Base-by-base conservation (phyloP, 768 basidiomycete species). In the Porpolomopsis calyptriformis region DNA sequence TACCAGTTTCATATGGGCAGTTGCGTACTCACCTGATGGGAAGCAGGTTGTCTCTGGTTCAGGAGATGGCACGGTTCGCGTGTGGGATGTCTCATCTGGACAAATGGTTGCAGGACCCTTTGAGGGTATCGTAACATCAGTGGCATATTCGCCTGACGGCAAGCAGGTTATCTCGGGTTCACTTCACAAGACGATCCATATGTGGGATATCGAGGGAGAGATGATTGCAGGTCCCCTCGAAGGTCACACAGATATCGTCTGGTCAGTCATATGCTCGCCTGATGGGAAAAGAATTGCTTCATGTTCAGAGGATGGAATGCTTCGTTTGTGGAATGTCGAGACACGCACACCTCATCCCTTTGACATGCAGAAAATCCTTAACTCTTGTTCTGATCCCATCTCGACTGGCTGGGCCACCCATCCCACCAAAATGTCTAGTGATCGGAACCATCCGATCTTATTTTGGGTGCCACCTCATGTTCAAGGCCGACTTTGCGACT, bases 61-160 rank as follows among this genome's bases (percentile, higher is more conserved):
- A 3, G 2, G 18, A n/a, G 53, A 64, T 31, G 24, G 14, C 1
- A 52, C 46, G 1, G 24, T 62, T 2, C 57, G 39, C 4, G 40
- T 52, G 26, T 52, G 50, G 50, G 43, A 52, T 47, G 33, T 48
- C 7, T 37, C 40, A 19, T 45, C 55, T 18, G 49, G 52, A 2
- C 37, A 38, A 14, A 10, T 16, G 23, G 42, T 46, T 22, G 9
- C 24, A 9, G 36, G 20, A 7, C 26, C 39, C 16, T 40, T 47
- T 9, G 45, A 54, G 24, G 48, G 53, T 40, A 45, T 9, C 34
- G 53, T 57, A 35, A 52, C 22, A 46, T 52, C 48, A 50, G 46
- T 62, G 43, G 48, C 54, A 2, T 57, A 53, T 48, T 59, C 64
- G 35, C 61, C 64, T 26, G 51, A 60, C 5, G 41, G 52, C 1